These are phyloP conservation scores for Cyberlindnera petersonii DNA, from an alignment of 805 yeast genomes.

Conservation along the genomic window DNA sequence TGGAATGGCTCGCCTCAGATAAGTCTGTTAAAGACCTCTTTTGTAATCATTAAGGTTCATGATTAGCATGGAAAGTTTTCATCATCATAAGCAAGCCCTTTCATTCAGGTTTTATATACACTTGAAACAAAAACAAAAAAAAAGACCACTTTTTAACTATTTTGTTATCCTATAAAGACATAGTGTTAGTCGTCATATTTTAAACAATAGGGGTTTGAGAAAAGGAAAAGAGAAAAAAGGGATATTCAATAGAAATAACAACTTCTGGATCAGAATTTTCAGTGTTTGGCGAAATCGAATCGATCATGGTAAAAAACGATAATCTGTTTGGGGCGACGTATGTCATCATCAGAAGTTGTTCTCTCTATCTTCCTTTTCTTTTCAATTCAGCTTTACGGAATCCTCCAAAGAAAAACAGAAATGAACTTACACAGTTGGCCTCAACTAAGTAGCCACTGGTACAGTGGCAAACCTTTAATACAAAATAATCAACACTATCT, in stretches of 20 bases:
- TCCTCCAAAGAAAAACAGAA: too few species aligned
- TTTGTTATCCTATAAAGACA: background rate
- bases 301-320: constrained; percentile 30
- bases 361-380: too few species aligned
- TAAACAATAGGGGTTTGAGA: background rate
- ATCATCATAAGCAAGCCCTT: constrained; percentile 23
- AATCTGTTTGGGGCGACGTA: constrained; percentile 33
- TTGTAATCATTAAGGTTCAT: constrained; percentile 24
- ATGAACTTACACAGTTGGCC: constrained; percentile 18
- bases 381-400: background rate
- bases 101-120: background rate
- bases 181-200: background rate
- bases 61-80: constrained; percentile 28
- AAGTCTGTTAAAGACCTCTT: constrained; percentile 14
- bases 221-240: background rate
- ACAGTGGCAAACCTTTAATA: background rate
- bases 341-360: constrained; percentile 21
- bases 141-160: background rate
- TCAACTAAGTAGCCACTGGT: constrained; percentile 13
- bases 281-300: constrained; percentile 32
- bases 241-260: too few species aligned
- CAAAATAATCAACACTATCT: background rate
- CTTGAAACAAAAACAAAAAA: background rate
- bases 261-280: constrained; percentile 28
- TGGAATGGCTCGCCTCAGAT: constrained; percentile 19